Base-by-base conservation (phyloP, 768 basidiomycete genomes). In the Russula griseocarnosa region DNA sequence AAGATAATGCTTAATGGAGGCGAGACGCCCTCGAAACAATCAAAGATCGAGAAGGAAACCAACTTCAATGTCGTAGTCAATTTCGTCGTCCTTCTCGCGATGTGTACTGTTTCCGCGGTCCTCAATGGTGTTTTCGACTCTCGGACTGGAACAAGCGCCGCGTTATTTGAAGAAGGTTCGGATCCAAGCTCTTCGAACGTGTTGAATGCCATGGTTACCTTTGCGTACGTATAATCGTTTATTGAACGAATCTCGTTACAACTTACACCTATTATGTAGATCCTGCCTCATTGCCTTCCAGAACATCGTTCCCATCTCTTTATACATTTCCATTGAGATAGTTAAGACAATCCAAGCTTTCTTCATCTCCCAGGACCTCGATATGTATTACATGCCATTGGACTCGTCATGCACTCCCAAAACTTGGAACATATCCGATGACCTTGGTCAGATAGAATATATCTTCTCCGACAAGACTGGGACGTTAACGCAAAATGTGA, bases 391-490 rank as follows among this genome's bases (percentile, higher is more conserved):
- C 76, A 78, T 82, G 63, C 85, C 88, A 42, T 87, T 88, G 73
- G 86, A 97, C 72, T 87, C 91, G 2, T 78, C 92, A 0, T 98
- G 96, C 70, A 86, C 94, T 4, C 95, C 96, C 30, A 98, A 98
- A 74, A 95, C 92, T 6, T 98, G 96, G 95, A 96, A 95, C 73
- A 95, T 98, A 70, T 97, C 94, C 3, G 96, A 98, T 73, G 96
- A 98, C 76, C 85, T 99, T 2, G 96, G 96, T 28, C 96, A 98
- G 77, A 98, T 98, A 74, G 95, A 98, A 78, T 99, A 96, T 74
- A 80, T 89, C 71, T 89, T 89, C 72, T 94, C 90, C 11, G 93
- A 95, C 81, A 96, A 96, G 80, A 96, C 94, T 0, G 94, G 93
- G 26, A 99, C 96, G 8, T 86, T 99, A 55, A 99, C 96, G 0